phyloP scores from a whole-genome alignment of 441 rosid genomes.

The Gossypium lobatum region DNA sequence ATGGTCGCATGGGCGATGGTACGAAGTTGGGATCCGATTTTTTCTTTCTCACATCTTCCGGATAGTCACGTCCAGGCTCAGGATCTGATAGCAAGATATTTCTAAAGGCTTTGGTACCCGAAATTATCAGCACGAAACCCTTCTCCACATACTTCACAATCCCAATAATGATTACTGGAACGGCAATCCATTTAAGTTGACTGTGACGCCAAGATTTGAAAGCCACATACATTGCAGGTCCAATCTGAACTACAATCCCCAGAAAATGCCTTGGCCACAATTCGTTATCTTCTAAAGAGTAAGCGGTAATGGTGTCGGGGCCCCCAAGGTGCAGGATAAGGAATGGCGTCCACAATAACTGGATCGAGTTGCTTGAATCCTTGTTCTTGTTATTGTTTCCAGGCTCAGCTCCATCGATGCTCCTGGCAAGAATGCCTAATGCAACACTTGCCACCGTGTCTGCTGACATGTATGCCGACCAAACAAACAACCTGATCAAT shows the following conservation, averaged over 20 bases:
- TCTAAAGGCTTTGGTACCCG: constrained; percentile 17
- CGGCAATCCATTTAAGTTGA: neutral
- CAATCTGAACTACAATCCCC: neutral
- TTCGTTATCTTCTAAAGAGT: constrained; percentile 9
- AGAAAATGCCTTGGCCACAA: constrained; percentile 8
- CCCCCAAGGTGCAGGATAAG: constrained; percentile 7
- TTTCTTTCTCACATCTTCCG: neutral
- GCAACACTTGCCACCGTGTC: neutral
- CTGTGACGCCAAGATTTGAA: neutral
- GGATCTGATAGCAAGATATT: constrained; percentile 22
- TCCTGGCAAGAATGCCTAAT: neutral
- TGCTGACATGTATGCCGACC: neutral
- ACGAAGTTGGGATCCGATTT: neutral
- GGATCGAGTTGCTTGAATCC: neutral
- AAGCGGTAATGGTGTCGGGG: constrained; percentile 8
- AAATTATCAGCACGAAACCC: constrained; percentile 14
- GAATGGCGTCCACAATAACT: constrained; percentile 1
- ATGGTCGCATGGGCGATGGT: neutral
- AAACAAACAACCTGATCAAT: neutral
- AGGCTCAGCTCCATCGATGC: neutral
- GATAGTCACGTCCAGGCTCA: neutral
- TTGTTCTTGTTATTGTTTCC: neutral
- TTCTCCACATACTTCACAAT: constrained; percentile 28
- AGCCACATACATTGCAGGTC: neutral
- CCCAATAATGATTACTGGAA: constrained; percentile 20